phyloP scores from a whole-genome alignment of 306 rosid species.

The Cicer pinnatifidum region DNA sequence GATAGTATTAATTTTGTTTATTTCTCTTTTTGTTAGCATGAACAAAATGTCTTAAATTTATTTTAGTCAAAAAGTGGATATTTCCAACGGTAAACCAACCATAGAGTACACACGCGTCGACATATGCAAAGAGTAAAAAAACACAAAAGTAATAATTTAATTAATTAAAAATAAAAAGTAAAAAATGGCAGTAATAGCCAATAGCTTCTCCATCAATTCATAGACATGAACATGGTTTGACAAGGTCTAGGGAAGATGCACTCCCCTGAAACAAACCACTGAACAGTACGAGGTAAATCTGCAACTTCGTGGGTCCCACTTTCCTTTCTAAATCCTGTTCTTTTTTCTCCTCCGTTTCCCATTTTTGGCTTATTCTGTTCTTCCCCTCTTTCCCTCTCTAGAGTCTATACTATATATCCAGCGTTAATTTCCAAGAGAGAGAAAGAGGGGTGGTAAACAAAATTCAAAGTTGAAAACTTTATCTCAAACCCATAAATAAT shows the following conservation, averaged over 20 bases:
- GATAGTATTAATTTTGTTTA: too few species aligned
- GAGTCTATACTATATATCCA: neutral
- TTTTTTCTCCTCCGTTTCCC: neutral
- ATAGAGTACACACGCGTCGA: neutral
- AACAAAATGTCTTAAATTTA: too few species aligned
- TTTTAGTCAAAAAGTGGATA: neutral
- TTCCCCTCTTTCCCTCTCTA: slow-evolving; percentile 11
- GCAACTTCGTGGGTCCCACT: slow-evolving; percentile 1
- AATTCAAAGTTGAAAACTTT: neutral
- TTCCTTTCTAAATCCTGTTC: neutral
- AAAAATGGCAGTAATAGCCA: too few species aligned
- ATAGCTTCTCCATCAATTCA: too few species aligned
- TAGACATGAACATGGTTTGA: slow-evolving; percentile 6
- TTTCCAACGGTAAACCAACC: neutral
- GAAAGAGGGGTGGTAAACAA: neutral
- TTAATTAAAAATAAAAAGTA: neutral
- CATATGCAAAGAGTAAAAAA: neutral
- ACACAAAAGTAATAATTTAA: neutral
- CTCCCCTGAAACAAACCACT: neutral
- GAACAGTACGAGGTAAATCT: slow-evolving; percentile 26
- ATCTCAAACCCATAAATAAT: neutral
- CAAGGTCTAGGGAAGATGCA: slow-evolving; percentile 9
- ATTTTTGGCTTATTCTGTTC: slow-evolving; percentile 8
- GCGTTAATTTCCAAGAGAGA: neutral
- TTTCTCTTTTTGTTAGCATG: too few species aligned